Evolutionary conservation across 169 alveolate genomes (phyloP).

Genomic region (Plasmodium knowlesi): DNA sequence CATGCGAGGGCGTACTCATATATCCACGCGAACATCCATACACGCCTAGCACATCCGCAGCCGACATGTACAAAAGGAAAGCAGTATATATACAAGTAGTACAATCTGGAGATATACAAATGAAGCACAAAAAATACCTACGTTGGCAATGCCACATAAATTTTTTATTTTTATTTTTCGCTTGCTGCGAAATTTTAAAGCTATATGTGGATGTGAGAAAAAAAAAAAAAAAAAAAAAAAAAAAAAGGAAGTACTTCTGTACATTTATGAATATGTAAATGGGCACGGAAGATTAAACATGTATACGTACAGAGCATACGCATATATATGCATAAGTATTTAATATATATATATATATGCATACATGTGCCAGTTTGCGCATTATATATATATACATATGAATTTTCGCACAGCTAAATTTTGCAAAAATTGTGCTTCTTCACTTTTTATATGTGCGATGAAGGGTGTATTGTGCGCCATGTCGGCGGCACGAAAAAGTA

Average conservation of each 20-base stretch:
- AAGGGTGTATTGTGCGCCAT: background rate
- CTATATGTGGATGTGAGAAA: background rate
- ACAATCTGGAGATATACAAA: background rate
- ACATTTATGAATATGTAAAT: constrained; percentile 4
- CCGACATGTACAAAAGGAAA: background rate
- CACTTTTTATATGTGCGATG: background rate
- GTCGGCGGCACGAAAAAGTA: background rate
- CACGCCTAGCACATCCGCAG: background rate
- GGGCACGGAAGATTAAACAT: background rate
- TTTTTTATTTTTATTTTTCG: background rate
- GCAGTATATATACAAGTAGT: background rate
- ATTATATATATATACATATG: background rate
- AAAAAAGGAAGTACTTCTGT: background rate
- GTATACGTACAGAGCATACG: background rate
- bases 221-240: constrained; percentile 16
- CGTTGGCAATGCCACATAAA: background rate
- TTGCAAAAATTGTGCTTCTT: background rate
- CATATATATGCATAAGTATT: background rate
- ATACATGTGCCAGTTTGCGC: background rate
- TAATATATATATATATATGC: background rate
- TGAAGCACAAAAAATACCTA: background rate
- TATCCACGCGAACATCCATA: constrained; percentile 1
- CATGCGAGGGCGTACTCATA: background rate
- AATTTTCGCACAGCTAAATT: background rate
- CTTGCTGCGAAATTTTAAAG: background rate